phyloP scores from a whole-genome alignment of 2,329 filamentous ascomycete species.

The Didymella lethalis region DNA sequence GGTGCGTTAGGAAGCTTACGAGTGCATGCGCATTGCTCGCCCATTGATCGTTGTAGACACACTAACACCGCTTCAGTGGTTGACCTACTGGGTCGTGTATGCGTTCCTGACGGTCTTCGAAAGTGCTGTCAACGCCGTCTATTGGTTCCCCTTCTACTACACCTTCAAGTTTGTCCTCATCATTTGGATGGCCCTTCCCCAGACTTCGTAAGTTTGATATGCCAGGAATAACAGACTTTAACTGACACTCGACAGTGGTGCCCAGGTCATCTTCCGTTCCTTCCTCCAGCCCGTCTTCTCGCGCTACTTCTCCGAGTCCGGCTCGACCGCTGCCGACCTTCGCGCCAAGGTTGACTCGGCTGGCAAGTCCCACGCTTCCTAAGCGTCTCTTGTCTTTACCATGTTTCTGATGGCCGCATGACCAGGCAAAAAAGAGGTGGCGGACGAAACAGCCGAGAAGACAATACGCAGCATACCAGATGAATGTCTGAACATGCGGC shows the following conservation, averaged over 20 bases:
- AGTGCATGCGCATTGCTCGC: constrained; percentile 22
- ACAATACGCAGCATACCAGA: constrained; percentile 5
- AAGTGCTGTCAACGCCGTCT: constrained; percentile 82
- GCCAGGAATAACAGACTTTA: constrained; percentile 26
- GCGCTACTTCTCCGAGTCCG: constrained; percentile 80
- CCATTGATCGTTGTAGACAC: constrained; percentile 14
- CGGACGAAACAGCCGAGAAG: constrained; percentile 2
- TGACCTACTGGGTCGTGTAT: constrained; percentile 88
- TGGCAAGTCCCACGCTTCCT: constrained; percentile 47
- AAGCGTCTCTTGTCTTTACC: constrained; percentile 21
- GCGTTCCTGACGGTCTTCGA: constrained; percentile 83
- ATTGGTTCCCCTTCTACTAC: constrained; percentile 99
- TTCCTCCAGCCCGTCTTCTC: constrained; percentile 91
- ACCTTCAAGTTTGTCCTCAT: constrained; percentile 99
- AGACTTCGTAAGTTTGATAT: constrained; percentile 76
- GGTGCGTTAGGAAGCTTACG: constrained; percentile 58
- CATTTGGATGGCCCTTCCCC: constrained; percentile 96
- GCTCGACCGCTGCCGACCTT: constrained; percentile 84
- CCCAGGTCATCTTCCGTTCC: constrained; percentile 95
- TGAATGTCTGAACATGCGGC: constrained; percentile 22
- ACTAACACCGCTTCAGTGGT: constrained; percentile 64
- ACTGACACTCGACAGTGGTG: constrained; percentile 69
- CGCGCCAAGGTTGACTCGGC: constrained; percentile 84
- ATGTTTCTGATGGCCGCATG: constrained; percentile 44
- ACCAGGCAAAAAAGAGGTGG: constrained; percentile 26